Evolutionary conservation across 2,329 filamentous ascomycete species (phyloP).

Genomic region (Aspergillus fructus): DNA sequence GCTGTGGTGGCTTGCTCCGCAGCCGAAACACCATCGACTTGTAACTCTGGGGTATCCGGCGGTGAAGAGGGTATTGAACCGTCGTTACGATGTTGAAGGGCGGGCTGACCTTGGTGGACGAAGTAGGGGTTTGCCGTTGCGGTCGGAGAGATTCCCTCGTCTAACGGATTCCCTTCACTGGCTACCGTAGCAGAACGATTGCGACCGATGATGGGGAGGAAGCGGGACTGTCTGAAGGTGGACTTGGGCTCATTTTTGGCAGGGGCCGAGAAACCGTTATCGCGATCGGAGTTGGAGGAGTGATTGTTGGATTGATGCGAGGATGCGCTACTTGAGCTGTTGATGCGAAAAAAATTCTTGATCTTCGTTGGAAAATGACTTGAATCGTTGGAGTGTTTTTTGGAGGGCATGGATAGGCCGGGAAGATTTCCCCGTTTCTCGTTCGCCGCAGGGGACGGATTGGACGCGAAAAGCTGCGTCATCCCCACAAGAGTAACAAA

Average conservation of each 20-base stretch:
- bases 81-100: slow-evolving; percentile 90
- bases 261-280: slow-evolving; percentile 44
- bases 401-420: slow-evolving; percentile 44
- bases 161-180: slow-evolving; percentile 87
- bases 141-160: slow-evolving; percentile 86
- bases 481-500: slow-evolving; percentile 27
- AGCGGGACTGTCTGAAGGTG: slow-evolving; percentile 78
- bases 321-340: slow-evolving; percentile 51
- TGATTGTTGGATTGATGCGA: slow-evolving; percentile 34
- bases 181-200: slow-evolving; percentile 87
- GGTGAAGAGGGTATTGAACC: slow-evolving; percentile 90
- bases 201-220: slow-evolving; percentile 82
- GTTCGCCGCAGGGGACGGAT: slow-evolving; percentile 40
- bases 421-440: slow-evolving; percentile 50
- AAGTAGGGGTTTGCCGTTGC: slow-evolving; percentile 97
- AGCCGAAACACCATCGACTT: slow-evolving; percentile 67
- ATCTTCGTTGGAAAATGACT: slow-evolving; percentile 62
- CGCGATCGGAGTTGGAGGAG: slow-evolving; percentile 28
- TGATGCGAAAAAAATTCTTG: slow-evolving; percentile 70
- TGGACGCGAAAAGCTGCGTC: slow-evolving; percentile 46
- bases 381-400: slow-evolving; percentile 44
- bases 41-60: slow-evolving; percentile 80
- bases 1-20: slow-evolving; percentile 68
- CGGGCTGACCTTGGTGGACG: slow-evolving; percentile 89
- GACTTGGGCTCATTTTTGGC: slow-evolving; percentile 63